Base-by-base conservation (phyloP, 495 filamentous ascomycete genomes). In the Podospora pseudoanserina region DNA sequence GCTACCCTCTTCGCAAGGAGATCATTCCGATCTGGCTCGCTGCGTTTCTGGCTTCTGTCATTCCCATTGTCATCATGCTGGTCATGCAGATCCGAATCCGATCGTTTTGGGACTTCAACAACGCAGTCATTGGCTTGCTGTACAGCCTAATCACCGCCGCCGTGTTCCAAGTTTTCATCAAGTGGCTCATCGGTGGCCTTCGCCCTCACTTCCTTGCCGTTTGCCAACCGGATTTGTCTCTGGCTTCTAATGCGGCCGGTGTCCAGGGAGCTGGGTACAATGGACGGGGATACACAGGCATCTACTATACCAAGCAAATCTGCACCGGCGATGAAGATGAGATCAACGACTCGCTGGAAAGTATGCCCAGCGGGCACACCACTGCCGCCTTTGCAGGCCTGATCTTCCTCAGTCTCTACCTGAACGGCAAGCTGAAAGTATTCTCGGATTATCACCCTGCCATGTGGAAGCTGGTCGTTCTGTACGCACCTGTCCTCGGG, bases 31-130 rank as follows among this genome's bases (percentile, higher is more conserved):
- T 88, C 73, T 85, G 84, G 77, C 75, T 80, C 0, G 84, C 87
- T 6, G 88, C 86, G 2, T 74, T 90, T 39, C 75, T 90, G 4
- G 80, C 81, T 5, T 71, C 82, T 19, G 67, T 89, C 2, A 73
- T 88, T 61, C 88, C 89, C n/a, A 84, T 89, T 76, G 66, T 81
- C 59, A 74, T 89, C 71, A 84, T 90, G 73, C 78, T 85, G 11
- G 71, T 85, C 59, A 80, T 84, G 75, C 87, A 89, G 73, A 82
- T 89, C 65, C 83, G 87, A 9, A 80, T 88, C 49, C 85, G 87
- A 60, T 86, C 82, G 55, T 90, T 90, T 79, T 90, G 87, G 87
- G 88, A 91, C 67, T 75, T 82, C 65, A 89, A 89, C 76, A 89
- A 89, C 67, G 87, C 82, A 32, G 75, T 85, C 62, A 79, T 89